Evolutionary conservation across 306 rosid species (phyloP), one percentile per base, ranked within the genome.

Genomic region (Cyamopsis tetragonoloba): DNA sequence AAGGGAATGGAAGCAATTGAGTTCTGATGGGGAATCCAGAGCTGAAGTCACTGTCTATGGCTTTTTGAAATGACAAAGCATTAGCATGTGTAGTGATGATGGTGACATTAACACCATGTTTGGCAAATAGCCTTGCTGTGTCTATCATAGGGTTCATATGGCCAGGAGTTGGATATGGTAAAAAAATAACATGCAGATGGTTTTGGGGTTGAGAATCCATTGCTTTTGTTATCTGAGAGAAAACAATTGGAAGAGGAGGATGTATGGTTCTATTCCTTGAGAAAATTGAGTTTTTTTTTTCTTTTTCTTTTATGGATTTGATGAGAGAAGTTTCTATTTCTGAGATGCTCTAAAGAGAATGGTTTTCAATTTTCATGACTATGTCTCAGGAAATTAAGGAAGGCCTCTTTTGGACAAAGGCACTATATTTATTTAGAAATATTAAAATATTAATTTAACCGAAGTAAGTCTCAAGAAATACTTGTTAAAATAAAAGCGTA

Each of bases 71-170:
- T 0, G 34, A 14, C 2, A 11, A 32, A 22, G 66, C 80, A 76
- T 76, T 76, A 0, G 71, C 65, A 17, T 26, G 58, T 13, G 80
- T 68, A 7, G 75, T 20, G 42, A 76, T 69, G 0, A 76, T 69
- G 28, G 76, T 69, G 2, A 69, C 80, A 42, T 9, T 53, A 31
- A 18, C 72, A 42, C 76, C 72, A 32, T 62, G 72, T 12, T 18
- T 76, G 10, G 80, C 72, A 53, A 76, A 76, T 68, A 76, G 14
- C 15, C 80, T 61, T 28, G 80, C 76, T 6, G 76, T 61, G 23
- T 68, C 75, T 3, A 69, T 3, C 76, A 76, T 69, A 0, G 80
- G 76, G 22, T 2, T 69, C 80, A 69, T 69, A 19, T 76, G 80
- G 1, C 80, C 76, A 10, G 80, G 80, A 1, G 60, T 5, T 42